A percentile compares a stretch with the other conserved stretches of the same genome.
Conservation (phyloP, 1,284 basidiomycete genomes). For the Leccinum cinnamomeum region DNA sequence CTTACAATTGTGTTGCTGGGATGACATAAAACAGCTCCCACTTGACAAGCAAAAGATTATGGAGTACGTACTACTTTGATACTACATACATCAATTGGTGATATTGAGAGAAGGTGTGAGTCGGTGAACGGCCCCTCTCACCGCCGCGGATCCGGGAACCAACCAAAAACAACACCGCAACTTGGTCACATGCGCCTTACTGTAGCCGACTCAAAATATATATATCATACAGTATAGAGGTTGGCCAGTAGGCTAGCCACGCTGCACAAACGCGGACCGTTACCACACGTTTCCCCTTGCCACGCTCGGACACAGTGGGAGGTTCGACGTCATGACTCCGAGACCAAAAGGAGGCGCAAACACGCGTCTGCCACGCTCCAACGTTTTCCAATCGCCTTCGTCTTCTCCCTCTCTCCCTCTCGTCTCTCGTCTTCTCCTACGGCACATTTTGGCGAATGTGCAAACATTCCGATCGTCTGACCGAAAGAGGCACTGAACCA, state of each 20-base stretch:
- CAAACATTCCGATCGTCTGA: slow-evolving; percentile 1
- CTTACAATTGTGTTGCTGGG: not conserved
- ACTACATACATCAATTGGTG: not conserved
- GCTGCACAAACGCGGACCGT: slow-evolving; percentile 18
- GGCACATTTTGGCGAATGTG: slow-evolving; percentile 1
- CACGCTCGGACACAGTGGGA: not conserved
- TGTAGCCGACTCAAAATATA: not conserved
- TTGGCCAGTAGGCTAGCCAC: slow-evolving; percentile 2
- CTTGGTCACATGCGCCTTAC: slow-evolving; percentile 22
- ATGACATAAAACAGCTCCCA: slow-evolving; percentile 8
- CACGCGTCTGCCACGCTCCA: slow-evolving; percentile 23
- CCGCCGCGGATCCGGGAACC: slow-evolving; percentile 16
- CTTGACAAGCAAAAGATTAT: not conserved
- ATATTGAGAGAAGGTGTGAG: too few relatives aligned
- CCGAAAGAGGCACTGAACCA: not conserved
- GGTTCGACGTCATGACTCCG: slow-evolving; percentile 22
- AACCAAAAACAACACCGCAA: not conserved
- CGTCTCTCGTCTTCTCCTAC: not conserved
- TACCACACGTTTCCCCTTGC: not conserved
- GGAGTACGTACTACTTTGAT: too few relatives aligned
- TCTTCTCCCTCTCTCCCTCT: not conserved
- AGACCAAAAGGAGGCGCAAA: slow-evolving; percentile 4
- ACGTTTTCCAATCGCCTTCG: slow-evolving; percentile 10
- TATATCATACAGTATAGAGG: too few relatives aligned
- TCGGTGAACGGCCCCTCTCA: too few relatives aligned